Evolutionary conservation across 2,329 filamentous ascomycete genomes (phyloP).

Genomic region (Colletotrichum camelliae): DNA sequence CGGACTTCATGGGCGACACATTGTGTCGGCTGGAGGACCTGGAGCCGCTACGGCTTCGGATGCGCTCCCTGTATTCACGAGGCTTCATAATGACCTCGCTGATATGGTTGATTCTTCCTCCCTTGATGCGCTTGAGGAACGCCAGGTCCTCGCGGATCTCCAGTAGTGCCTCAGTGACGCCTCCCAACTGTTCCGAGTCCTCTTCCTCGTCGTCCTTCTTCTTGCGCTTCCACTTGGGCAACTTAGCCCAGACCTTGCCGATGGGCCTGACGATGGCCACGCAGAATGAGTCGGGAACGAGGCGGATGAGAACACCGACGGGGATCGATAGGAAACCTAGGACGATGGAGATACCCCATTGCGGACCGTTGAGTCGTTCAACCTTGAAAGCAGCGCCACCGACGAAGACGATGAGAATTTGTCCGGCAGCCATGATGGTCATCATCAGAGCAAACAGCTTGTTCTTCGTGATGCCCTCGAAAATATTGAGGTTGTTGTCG

Average conservation of each 20-base stretch:
- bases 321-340: conserved; percentile 71
- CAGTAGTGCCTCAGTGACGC: conserved; percentile 47
- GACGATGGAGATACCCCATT: conserved; percentile 74
- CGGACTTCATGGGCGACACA: conserved; percentile 22
- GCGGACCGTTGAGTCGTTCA: conserved; percentile 57
- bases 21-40: conserved; percentile 20
- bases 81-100: conserved; percentile 64
- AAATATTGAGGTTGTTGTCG: conserved; percentile 78
- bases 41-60: conserved; percentile 21
- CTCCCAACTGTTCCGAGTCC: conserved; percentile 36
- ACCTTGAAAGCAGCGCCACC: conserved; percentile 68
- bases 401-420: conserved; percentile 75
- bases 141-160: conserved; percentile 67
- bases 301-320: conserved; percentile 68
- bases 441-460: conserved; percentile 75
- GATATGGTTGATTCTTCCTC: conserved; percentile 64
- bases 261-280: conserved; percentile 25
- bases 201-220: conserved; percentile 25
- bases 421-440: conserved; percentile 72
- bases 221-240: conserved; percentile 22
- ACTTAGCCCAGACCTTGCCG: conserved; percentile 18
- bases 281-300: conserved; percentile 32
- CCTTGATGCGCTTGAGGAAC: conserved; percentile 65
- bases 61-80: conserved; percentile 43
- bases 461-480: conserved; percentile 72